These are phyloP conservation scores for Coemansia sp. DNA, from an alignment of 192 early-diverging fungal species.

Conservation along the genomic window DNA sequence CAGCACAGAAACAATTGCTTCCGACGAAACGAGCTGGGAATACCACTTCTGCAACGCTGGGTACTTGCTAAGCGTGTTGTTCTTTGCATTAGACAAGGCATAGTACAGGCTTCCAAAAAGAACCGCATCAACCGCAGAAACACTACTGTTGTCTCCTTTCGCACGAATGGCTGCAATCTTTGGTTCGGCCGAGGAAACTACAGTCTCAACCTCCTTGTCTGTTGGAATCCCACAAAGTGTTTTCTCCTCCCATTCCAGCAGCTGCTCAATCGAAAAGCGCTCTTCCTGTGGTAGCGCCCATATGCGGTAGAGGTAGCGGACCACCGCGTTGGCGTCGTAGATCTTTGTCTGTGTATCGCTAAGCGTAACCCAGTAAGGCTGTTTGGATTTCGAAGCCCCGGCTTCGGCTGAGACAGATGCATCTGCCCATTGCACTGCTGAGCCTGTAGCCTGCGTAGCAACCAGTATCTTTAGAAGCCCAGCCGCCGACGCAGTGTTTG, in stretches of 20 bases:
- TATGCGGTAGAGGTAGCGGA: constrained; percentile 40
- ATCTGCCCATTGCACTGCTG: constrained; percentile 23
- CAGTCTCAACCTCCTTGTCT: constrained; percentile 25
- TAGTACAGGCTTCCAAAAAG: constrained; percentile 46
- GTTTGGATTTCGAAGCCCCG: constrained; percentile 37
- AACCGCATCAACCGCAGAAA: constrained; percentile 32
- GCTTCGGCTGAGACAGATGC: constrained; percentile 7
- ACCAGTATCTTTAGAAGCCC: constrained; percentile 51
- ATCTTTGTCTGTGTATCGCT: constrained; percentile 26
- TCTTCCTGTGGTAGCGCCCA: constrained; percentile 27
- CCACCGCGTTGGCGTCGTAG: constrained; percentile 53
- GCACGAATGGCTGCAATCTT: constrained; percentile 11
- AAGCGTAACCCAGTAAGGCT: constrained; percentile 30
- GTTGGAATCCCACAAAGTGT: constrained; percentile 23
- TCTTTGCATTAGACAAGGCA: constrained; percentile 31
- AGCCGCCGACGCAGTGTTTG: constrained; percentile 52
- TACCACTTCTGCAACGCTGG: constrained; percentile 40
- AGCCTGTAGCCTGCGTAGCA: constrained; percentile 36
- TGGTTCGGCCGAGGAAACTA: constrained; percentile 23
- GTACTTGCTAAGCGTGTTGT: constrained; percentile 18
- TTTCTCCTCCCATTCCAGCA: constrained; percentile 56
- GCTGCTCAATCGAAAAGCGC: constrained; percentile 37
- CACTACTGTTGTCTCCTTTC: constrained; percentile 4
- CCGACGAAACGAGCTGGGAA: constrained; percentile 4
- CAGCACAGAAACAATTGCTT: constrained; percentile 32